These are phyloP conservation scores for Xylariales sp. DNA, from an alignment of 2,329 filamentous ascomycete genomes.

Conservation along the genomic window DNA sequence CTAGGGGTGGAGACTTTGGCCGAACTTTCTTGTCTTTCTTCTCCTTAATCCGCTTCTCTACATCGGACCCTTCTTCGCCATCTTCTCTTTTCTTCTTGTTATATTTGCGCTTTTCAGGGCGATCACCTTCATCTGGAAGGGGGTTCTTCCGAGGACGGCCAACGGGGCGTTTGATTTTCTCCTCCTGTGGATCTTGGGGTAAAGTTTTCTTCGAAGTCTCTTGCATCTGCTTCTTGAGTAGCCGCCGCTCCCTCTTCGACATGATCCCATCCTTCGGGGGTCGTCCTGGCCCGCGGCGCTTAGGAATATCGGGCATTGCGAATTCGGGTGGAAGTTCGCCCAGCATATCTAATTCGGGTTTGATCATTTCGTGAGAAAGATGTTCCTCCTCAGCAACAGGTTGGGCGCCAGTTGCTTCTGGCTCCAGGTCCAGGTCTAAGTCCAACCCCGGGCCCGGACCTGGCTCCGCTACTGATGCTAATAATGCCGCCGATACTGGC, in stretches of 20 bases:
- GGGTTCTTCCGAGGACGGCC: slow-evolving; percentile 74
- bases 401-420: slow-evolving; percentile 16
- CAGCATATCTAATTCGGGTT: slow-evolving; percentile 29
- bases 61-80: slow-evolving; percentile 66
- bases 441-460: slow-evolving; percentile 2
- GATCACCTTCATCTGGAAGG: slow-evolving; percentile 66
- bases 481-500: slow-evolving; percentile 44
- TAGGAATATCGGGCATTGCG: slow-evolving; percentile 61
- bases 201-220: slow-evolving; percentile 64
- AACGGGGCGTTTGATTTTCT: slow-evolving; percentile 71
- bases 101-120: slow-evolving; percentile 73
- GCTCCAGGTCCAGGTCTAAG: neutral
- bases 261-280: slow-evolving; percentile 86
- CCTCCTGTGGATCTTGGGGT: slow-evolving; percentile 59
- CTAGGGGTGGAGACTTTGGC: slow-evolving; percentile 70
- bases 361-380: slow-evolving; percentile 21
- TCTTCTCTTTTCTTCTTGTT: slow-evolving; percentile 71
- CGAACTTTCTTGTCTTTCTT: slow-evolving; percentile 70
- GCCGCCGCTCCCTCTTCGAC: slow-evolving; percentile 78
- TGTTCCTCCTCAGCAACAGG: slow-evolving; percentile 26
- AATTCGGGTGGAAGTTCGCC: slow-evolving; percentile 47
- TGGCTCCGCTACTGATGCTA: slow-evolving; percentile 3
- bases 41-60: slow-evolving; percentile 65
- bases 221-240: slow-evolving; percentile 69
- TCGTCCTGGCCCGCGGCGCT: slow-evolving; percentile 80